Conservation (phyloP, 164 flowering plant genomes). For the Nelumbo lutea region DNA sequence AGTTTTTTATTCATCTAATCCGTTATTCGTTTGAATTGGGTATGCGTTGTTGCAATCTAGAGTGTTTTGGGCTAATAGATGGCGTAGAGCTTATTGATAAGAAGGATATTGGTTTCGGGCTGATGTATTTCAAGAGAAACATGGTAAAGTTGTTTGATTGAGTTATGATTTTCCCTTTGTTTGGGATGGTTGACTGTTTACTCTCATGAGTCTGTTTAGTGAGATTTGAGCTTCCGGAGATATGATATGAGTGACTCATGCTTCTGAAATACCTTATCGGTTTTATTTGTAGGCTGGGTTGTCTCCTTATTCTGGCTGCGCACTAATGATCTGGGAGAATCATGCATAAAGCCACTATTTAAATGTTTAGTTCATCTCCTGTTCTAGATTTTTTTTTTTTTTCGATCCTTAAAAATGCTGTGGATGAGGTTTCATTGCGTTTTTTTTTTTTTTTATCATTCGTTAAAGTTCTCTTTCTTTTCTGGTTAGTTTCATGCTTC, state of each 20-base stretch:
- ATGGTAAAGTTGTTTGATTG: background rate
- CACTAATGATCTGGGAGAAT: background rate
- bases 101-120: background rate
- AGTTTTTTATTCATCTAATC: background rate
- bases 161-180: background rate
- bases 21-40: background rate
- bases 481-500: background rate
- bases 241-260: background rate
- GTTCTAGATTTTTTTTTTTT: no score
- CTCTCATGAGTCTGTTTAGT: background rate
- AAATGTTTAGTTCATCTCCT: no score
- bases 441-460: no score
- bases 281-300: background rate
- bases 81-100: background rate
- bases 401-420: no score
- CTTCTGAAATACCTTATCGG: background rate
- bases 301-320: background rate
- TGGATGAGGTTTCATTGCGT: no score
- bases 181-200: background rate
- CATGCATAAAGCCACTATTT: background rate
- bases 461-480: background rate
- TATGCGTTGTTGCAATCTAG: background rate
- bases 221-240: background rate
- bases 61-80: background rate
- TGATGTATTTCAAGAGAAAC: background rate